Evolutionary conservation across 2,329 filamentous ascomycete species (phyloP).

Genomic region (Penicillium sp.): DNA sequence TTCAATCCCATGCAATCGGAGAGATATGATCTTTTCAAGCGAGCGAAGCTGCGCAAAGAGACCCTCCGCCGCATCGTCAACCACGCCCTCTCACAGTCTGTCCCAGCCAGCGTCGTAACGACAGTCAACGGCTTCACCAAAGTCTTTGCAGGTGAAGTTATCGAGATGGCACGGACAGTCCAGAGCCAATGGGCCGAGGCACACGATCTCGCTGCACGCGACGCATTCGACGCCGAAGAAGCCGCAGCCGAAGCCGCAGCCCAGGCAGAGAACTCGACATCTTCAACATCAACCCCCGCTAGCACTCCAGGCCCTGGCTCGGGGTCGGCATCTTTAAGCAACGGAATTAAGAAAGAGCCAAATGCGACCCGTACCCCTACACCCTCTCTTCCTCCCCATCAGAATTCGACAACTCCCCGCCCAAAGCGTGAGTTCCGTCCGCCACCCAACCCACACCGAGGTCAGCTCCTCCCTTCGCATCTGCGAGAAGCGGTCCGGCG

Average conservation of each 20-base stretch:
- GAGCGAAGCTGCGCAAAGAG: conserved; percentile 49
- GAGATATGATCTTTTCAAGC: conserved; percentile 50
- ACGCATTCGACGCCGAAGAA: conserved; percentile 55
- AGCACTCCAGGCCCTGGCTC: conserved; percentile 10
- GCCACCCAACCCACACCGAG: conserved; percentile 46
- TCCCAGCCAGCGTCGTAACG: conserved; percentile 61
- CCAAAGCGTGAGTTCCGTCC: conserved; percentile 34
- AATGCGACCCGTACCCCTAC: conserved; percentile 15
- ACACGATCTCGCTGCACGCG: conserved; percentile 51
- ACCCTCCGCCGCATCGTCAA: conserved; percentile 58
- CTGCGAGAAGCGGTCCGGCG: conserved; percentile 49
- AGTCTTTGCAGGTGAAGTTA: conserved; percentile 62
- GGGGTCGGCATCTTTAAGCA: conserved; percentile 9
- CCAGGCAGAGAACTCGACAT: conserved; percentile 22
- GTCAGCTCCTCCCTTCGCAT: conserved; percentile 48
- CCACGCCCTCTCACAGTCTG: conserved; percentile 63
- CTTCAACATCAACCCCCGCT: conserved; percentile 15
- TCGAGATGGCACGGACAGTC: conserved; percentile 62
- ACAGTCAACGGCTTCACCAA: conserved; percentile 64
- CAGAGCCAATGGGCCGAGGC: conserved; percentile 53
- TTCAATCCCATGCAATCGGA: conserved; percentile 48
- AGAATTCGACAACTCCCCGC: conserved; percentile 13
- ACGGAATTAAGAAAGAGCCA: conserved; percentile 27
- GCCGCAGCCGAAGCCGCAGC: conserved; percentile 49
- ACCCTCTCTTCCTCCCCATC: conserved; percentile 11